Evolutionary conservation across 371 early-diverging fungal genomes (phyloP).

Genomic region (Syncephalastrum sp.): DNA sequence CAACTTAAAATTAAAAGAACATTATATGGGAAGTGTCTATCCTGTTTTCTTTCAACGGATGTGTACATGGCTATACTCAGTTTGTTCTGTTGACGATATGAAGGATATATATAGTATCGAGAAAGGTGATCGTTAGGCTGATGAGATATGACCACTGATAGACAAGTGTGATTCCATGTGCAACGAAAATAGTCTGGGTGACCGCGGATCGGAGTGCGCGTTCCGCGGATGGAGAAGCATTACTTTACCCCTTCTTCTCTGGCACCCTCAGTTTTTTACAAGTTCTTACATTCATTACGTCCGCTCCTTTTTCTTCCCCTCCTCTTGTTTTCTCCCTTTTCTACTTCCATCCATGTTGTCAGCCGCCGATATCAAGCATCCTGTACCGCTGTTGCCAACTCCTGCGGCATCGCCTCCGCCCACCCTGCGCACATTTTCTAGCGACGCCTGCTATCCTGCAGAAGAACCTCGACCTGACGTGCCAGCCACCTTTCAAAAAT

Average conservation of each 20-base stretch:
- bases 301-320: neutral
- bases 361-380: neutral
- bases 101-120: neutral
- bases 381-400: conserved; percentile 14
- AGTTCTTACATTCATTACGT: no score
- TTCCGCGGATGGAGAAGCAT: no score
- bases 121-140: neutral
- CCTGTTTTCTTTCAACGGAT: no score
- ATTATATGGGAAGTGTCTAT: no score
- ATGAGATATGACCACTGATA: neutral
- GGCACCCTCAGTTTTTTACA: no score
- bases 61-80: no score
- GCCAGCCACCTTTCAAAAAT: conserved; percentile 22
- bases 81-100: no score
- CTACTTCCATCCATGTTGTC: conserved; percentile 4
- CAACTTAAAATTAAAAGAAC: no score
- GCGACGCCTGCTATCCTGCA: conserved; percentile 3
- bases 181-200: conserved; percentile 1
- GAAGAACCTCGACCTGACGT: conserved; percentile 1
- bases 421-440: conserved; percentile 5
- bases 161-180: conserved; percentile 3
- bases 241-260: no score
- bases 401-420: conserved; percentile 26
- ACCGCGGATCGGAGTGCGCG: neutral
- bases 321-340: conserved; percentile 6